phyloP scores from a whole-genome alignment of 306 rosid genomes.

The Mimosa bimucronata region DNA sequence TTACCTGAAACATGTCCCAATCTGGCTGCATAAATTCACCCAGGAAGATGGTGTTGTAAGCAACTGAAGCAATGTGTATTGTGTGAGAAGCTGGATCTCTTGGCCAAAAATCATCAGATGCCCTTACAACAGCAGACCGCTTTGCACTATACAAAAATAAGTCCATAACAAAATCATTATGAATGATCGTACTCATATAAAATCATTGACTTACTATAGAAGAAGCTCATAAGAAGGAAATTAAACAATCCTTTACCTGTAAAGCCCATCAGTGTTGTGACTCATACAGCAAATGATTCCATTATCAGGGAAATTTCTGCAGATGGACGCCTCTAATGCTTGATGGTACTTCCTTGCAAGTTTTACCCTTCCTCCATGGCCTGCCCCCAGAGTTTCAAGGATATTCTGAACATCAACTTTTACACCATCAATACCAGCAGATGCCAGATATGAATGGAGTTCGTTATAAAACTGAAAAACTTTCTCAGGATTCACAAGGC shows the following conservation, averaged over 20 bases:
- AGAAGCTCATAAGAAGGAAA: neutral
- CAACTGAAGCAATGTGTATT: constrained; percentile 72
- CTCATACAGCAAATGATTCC: constrained; percentile 79
- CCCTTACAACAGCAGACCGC: constrained; percentile 70
- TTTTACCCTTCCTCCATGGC: constrained; percentile 71
- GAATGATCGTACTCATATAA: neutral
- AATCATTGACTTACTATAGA: neutral
- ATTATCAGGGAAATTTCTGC: constrained; percentile 67
- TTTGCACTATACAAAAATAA: constrained; percentile 47
- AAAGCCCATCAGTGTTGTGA: constrained; percentile 73
- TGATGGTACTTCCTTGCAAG: constrained; percentile 65
- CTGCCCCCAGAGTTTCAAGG: constrained; percentile 73
- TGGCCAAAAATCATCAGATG: constrained; percentile 75
- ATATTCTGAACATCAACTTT: constrained; percentile 78
- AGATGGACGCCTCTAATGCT: constrained; percentile 71
- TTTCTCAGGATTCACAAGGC: constrained; percentile 67
- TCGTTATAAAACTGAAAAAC: constrained; percentile 68
- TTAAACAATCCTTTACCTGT: constrained; percentile 40
- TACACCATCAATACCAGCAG: constrained; percentile 74
- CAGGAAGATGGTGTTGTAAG: constrained; percentile 69
- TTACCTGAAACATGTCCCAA: constrained; percentile 86
- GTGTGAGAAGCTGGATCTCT: constrained; percentile 77
- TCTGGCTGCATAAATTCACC: constrained; percentile 83
- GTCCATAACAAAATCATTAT: neutral
- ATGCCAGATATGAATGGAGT: constrained; percentile 70